Evolutionary conservation across 495 filamentous ascomycete genomes (phyloP).

Genomic region (Penicillium diatomitis): DNA sequence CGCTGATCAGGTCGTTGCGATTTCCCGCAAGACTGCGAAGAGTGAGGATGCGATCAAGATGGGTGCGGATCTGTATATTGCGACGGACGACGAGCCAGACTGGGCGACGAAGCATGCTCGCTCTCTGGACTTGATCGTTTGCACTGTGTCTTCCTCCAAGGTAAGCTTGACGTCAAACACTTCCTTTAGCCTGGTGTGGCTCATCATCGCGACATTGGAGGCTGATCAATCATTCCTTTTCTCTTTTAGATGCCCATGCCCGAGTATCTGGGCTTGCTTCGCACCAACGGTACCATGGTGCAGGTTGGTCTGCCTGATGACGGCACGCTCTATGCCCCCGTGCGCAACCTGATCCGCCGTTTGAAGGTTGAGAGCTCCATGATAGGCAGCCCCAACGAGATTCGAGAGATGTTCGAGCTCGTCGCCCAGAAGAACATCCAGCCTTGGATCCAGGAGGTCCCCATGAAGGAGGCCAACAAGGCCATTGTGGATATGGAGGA

Average conservation of each 20-base stretch:
- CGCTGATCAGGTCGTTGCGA: slow-evolving; percentile 68
- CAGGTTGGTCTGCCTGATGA: slow-evolving; percentile 72
- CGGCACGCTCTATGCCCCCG: slow-evolving; percentile 51
- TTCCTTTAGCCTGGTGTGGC: not conserved
- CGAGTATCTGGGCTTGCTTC: slow-evolving; percentile 59
- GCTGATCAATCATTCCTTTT: not conserved
- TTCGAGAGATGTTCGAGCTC: slow-evolving; percentile 73
- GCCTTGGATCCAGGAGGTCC: slow-evolving; percentile 61
- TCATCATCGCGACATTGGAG: not conserved
- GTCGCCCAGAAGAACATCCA: slow-evolving; percentile 62
- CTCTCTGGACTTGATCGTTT: slow-evolving; percentile 74
- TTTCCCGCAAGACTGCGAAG: slow-evolving; percentile 62
- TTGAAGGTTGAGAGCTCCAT: slow-evolving; percentile 60
- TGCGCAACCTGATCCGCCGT: slow-evolving; percentile 54
- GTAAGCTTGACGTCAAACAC: slow-evolving; percentile 8
- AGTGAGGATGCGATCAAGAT: slow-evolving; percentile 58
- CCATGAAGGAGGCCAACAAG: slow-evolving; percentile 68
- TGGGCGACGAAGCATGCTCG: slow-evolving; percentile 59
- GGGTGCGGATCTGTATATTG: slow-evolving; percentile 62
- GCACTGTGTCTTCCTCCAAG: slow-evolving; percentile 64
- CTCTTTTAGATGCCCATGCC: slow-evolving; percentile 54
- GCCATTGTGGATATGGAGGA: slow-evolving; percentile 60
- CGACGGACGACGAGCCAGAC: slow-evolving; percentile 66
- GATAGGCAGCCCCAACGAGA: slow-evolving; percentile 65
- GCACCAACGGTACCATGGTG: slow-evolving; percentile 61